These are phyloP conservation scores for Calendula officinalis DNA, from an alignment of 129 eudicot genomes.

Conservation along the genomic window DNA sequence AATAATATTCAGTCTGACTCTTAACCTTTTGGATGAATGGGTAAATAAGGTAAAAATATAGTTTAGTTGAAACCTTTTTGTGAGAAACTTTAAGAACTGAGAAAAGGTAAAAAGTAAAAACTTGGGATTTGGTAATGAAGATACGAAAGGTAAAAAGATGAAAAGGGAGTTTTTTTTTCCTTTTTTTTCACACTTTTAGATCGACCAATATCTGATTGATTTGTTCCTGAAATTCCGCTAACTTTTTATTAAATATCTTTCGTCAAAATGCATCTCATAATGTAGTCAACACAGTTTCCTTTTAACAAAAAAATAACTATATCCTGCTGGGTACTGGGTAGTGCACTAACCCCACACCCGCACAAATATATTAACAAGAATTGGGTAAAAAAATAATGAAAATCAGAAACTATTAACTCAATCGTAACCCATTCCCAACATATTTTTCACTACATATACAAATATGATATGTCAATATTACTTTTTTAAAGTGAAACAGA, in stretches of 20 bases:
- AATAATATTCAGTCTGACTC: too few species aligned
- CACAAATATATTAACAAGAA: neutral
- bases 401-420: too few species aligned
- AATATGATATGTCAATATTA: too few species aligned
- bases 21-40: too few species aligned
- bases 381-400: too few species aligned
- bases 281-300: neutral
- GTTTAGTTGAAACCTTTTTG: neutral
- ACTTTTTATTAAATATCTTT: conserved; percentile 10
- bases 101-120: conserved; percentile 17
- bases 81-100: conserved; percentile 8
- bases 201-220: neutral
- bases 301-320: neutral
- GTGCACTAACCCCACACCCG: neutral
- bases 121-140: conserved; percentile 13
- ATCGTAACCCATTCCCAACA: too few species aligned
- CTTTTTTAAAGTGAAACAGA: too few species aligned
- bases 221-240: conserved; percentile 23
- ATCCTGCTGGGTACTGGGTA: too few species aligned
- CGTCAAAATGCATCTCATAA: conserved; percentile 14
- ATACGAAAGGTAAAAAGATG: conserved; percentile 5
- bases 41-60: neutral
- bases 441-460: too few species aligned
- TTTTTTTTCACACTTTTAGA: conserved; percentile 11
- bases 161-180: neutral